phyloP scores from a whole-genome alignment of 495 filamentous ascomycete genomes.

The Tuber borchii region DNA sequence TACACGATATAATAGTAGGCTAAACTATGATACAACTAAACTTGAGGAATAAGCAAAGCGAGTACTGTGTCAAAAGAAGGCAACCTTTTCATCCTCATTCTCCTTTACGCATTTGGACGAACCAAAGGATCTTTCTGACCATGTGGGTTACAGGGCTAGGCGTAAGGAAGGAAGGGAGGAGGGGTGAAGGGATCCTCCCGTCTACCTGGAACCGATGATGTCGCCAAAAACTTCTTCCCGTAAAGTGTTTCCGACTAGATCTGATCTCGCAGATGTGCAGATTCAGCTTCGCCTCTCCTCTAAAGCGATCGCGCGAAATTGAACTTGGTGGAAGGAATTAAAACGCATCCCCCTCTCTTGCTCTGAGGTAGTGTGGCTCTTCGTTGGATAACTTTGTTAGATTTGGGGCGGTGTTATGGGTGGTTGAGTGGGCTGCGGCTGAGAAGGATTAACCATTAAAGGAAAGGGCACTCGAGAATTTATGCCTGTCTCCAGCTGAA shows the following conservation, averaged over 20 bases:
- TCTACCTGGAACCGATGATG: slow-evolving; percentile 38
- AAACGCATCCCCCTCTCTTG: not conserved
- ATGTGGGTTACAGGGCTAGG: not conserved
- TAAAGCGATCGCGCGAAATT: slow-evolving; percentile 8
- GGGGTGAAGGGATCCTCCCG: slow-evolving; percentile 10
- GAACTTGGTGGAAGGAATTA: not conserved
- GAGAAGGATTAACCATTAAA: slow-evolving; percentile 25
- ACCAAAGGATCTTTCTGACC: not conserved
- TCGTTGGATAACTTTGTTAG: slow-evolving; percentile 9
- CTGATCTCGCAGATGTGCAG: slow-evolving; percentile 36
- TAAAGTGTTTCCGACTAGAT: slow-evolving; percentile 29
- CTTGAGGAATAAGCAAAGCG: not conserved
- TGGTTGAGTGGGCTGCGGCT: slow-evolving; percentile 24
- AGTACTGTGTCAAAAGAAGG: not conserved
- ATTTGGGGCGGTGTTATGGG: slow-evolving; percentile 29
- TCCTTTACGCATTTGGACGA: not conserved
- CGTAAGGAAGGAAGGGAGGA: not conserved
- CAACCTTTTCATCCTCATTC: not conserved
- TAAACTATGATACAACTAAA: not conserved
- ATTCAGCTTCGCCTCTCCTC: slow-evolving; percentile 31
- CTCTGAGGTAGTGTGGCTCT: slow-evolving; percentile 21
- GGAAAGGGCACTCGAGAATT: slow-evolving; percentile 22
- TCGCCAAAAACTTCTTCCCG: slow-evolving; percentile 27
- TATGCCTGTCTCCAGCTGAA: slow-evolving; percentile 29
- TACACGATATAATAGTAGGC: not conserved